Percentiles rank a stretch among this genome's conserved stretches.
Evolutionary conservation across 176 grass and related monocot genomes (phyloP).

Genomic region (Sorghum bicolor): DNA sequence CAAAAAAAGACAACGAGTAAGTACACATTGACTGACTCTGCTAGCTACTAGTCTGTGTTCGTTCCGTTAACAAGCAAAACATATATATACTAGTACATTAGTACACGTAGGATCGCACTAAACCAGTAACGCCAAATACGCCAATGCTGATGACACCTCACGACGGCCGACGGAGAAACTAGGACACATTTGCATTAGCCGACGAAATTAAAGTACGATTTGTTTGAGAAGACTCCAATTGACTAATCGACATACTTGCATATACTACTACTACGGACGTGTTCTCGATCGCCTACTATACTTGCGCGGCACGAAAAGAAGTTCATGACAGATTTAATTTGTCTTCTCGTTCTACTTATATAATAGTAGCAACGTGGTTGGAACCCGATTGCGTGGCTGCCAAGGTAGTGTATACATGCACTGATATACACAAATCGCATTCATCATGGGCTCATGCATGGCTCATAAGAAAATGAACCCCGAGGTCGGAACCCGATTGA

Average conservation of each 20-base stretch:
- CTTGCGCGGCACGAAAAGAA: conserved; percentile 27
- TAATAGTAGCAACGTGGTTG: background rate
- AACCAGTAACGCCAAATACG: background rate
- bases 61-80: background rate
- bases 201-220: background rate
- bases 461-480: background rate
- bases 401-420: background rate
- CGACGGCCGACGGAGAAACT: background rate
- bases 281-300: conserved; percentile 31
- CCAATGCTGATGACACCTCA: background rate
- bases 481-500: too few relatives aligned
- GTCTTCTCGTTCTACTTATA: background rate
- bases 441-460: too few relatives aligned
- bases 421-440: background rate
- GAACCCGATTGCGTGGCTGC: background rate
- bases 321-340: background rate
- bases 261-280: background rate
- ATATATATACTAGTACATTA: too few relatives aligned
- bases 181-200: background rate
- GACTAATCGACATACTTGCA: background rate
- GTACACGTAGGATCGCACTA: conserved; percentile 10
- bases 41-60: background rate
- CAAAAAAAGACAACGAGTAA: background rate
- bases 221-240: background rate
- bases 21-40: background rate